Evolutionary conservation across 208 protist species (phyloP), one percentile per base, ranked within the genome.

Genomic region (Trypanosoma rangeli): DNA sequence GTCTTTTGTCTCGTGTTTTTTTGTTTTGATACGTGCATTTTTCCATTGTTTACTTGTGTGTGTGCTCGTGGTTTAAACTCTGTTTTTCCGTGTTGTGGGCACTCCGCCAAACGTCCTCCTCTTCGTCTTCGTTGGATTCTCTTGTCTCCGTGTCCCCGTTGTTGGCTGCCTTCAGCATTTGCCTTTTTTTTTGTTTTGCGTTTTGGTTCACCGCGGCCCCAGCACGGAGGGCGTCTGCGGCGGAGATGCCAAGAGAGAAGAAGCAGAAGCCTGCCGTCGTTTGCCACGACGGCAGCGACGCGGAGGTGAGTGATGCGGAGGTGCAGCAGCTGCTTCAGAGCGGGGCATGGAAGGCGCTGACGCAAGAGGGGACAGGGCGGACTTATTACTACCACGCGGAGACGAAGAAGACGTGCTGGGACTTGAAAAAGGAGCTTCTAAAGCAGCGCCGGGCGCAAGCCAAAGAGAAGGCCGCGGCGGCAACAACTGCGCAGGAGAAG

Each of bases 331-430:
- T 72, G 18, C 46, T 89, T 16, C 39, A 71, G 56, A 67, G 55
- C 53, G 82, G 82, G 0, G 56, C 56, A n/a, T 89, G 83, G 83
- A 75, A 74, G 24, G 49, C 59, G 5, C 37, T 71, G 33, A 60
- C 9, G 26, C 74, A 89, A 35, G 58, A 55, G 31, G 39, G n/a
- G 7, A 84, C 68, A 0, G 77, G 78, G 18, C 73, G 57, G 60
- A 59, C 56, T n/a, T 89, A 84, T 65, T 89, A 82, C 68, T 81
- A 82, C 57, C 61, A 89, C 56, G 70, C 63, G 5, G 46, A 50
- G 15, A 86, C 79, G 4, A 76, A 71, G 60, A 46, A 80, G 35
- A 80, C 74, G 26, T 77, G 71, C 28, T 89, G 80, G 83, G 68
- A 89, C 31, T 62, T 85, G 44, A 59, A 39, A 18, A 77, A 86